Evolutionary conservation across 2,329 filamentous ascomycete genomes (phyloP).

Genomic region (Fusarium sp.): DNA sequence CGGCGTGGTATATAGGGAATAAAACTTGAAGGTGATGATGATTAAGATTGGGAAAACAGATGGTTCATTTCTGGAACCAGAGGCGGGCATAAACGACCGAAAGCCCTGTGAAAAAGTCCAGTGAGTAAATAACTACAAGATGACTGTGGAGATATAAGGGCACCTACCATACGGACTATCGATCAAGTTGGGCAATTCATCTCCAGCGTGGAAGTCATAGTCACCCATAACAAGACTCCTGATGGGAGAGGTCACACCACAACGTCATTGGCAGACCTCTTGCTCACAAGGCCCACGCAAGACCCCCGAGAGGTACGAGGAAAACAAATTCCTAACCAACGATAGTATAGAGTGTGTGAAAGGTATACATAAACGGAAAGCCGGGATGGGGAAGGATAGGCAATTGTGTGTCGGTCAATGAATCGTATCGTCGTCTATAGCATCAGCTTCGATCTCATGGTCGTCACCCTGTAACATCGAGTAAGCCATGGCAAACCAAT

Average conservation of each 20-base stretch:
- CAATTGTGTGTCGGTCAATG: neutral
- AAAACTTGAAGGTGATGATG: neutral
- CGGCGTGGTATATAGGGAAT: neutral
- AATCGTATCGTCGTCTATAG: neutral
- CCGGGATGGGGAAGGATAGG: neutral
- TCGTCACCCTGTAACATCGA: neutral
- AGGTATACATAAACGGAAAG: neutral
- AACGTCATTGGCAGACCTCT: neutral
- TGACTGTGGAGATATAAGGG: neutral
- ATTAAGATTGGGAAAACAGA: neutral
- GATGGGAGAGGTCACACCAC: too few relatives aligned
- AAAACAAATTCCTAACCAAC: neutral
- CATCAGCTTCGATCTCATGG: neutral
- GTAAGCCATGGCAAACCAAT: neutral
- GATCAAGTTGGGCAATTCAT: neutral
- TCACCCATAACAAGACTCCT: too few relatives aligned
- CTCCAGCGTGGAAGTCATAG: too few relatives aligned
- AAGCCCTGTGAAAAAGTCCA: neutral
- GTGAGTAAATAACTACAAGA: neutral
- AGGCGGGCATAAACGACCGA: neutral
- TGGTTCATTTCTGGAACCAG: neutral
- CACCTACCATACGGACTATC: neutral
- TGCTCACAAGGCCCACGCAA: neutral
- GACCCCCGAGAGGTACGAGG: neutral
- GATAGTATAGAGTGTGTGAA: neutral